Evolutionary conservation across 495 filamentous ascomycete genomes (phyloP), one percentile per base, ranked within the genome.

Genomic region (Letharia lupina): DNA sequence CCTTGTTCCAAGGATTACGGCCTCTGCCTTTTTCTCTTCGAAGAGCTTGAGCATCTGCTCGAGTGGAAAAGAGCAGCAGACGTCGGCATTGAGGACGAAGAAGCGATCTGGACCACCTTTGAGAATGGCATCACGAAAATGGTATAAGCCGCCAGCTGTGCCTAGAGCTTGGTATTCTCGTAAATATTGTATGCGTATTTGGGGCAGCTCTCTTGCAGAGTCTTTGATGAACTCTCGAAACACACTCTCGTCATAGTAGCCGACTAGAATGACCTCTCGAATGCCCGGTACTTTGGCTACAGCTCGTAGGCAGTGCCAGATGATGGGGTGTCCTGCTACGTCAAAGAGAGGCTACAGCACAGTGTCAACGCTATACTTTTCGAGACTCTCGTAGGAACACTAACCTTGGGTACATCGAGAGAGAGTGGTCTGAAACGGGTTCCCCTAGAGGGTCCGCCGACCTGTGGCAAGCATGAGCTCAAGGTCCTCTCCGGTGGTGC

Each of bases 191-290:
- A 98, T 90, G 70, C 88, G 86, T 71, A 99, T 86, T 71, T 93
- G 84, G 60, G 94, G 92, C 76, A 93, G 96, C 71, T 91, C 88
- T 72, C 84, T 84, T 60, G 85, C 79, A 67, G 91, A 82, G 72
- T 96, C 90, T 77, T 96, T 96, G 77, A 98, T 96, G 81, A 97
- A 98, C 73, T 96, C 91, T 67, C 92, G 90, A 83, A 98, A 97
- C 67, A 98, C 89, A 63, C 85, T 81, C 78, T 99, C 94, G 69
- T 99, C 94, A 77, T 98, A 99, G 84, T 99, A 99, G 73, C 94
- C 94, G 73, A 99, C 93, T 72, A 99, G 83, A 79, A 93, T 89
- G 66, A 99, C 95, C 77, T 99, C 94, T 69, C 91, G 89, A 75
- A 99, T 95, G 68, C 87, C 87, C 71, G 91, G 88, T 65, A 97